Conservation (phyloP, 2,329 filamentous ascomycete genomes). For the Cladosporium halotolerans region DNA sequence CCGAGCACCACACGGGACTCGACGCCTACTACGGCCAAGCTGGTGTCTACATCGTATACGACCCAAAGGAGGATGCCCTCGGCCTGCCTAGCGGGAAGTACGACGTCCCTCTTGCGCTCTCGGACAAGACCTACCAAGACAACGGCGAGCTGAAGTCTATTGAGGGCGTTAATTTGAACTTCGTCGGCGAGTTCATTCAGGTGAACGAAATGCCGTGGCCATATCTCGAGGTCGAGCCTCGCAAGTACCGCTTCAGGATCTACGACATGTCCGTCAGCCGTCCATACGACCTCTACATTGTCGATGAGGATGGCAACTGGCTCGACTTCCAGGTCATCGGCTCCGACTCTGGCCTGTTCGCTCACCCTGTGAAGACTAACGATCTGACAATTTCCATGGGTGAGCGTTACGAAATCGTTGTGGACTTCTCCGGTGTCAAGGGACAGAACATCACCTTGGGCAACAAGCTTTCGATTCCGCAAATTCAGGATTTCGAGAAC, state of each 20-base stretch:
- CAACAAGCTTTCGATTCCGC: slow-evolving; percentile 21
- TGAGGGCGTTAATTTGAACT: slow-evolving; percentile 38
- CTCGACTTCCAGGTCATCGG: slow-evolving; percentile 50
- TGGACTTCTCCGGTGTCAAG: slow-evolving; percentile 48
- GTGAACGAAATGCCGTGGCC: slow-evolving; percentile 58
- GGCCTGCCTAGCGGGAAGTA: slow-evolving; percentile 47
- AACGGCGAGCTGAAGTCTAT: slow-evolving; percentile 47
- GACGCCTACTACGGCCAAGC: slow-evolving; percentile 54
- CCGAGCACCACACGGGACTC: slow-evolving; percentile 41
- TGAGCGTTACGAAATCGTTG: slow-evolving; percentile 53
- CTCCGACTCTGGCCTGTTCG: slow-evolving; percentile 49
- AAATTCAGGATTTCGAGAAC: slow-evolving; percentile 45
- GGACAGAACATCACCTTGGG: slow-evolving; percentile 39
- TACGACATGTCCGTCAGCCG: slow-evolving; percentile 47
- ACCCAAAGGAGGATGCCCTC: slow-evolving; percentile 44
- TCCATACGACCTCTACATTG: slow-evolving; percentile 46
- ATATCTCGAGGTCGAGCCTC: slow-evolving; percentile 51
- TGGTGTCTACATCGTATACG: slow-evolving; percentile 50
- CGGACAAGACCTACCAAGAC: slow-evolving; percentile 46
- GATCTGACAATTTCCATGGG: slow-evolving; percentile 48
- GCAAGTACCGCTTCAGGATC: slow-evolving; percentile 54
- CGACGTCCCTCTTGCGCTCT: slow-evolving; percentile 48
- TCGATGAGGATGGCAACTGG: slow-evolving; percentile 29
- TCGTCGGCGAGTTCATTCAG: slow-evolving; percentile 54
- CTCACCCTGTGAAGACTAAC: slow-evolving; percentile 37